Evolutionary conservation across 345 rosid genomes (phyloP).

Genomic region (Eutrema heterophyllum): DNA sequence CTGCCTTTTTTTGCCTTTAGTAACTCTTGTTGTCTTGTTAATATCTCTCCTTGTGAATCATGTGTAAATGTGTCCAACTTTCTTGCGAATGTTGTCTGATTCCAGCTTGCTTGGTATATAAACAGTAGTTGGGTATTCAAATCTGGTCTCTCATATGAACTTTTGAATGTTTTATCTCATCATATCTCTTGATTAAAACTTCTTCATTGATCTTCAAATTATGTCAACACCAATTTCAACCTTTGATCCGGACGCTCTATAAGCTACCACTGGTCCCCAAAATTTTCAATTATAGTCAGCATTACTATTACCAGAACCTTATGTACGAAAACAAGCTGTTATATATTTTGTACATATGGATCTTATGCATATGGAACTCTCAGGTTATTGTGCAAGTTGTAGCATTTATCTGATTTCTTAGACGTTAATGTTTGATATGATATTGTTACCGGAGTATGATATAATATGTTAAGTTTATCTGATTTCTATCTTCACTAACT

Average conservation of each 20-base stretch:
- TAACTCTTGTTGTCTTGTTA: neutral
- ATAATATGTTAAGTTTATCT: neutral
- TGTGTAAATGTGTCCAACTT: neutral
- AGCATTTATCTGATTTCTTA: neutral
- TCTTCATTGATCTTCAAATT: neutral
- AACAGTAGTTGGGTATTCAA: neutral
- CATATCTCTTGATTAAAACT: neutral
- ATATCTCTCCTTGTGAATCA: neutral
- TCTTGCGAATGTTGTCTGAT: neutral
- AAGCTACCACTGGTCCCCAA: neutral
- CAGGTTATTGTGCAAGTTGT: neutral
- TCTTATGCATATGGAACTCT: neutral
- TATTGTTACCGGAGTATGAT: neutral
- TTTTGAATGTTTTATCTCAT: neutral
- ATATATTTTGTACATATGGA: neutral
- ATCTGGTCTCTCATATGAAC: neutral
- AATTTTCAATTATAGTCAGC: neutral
- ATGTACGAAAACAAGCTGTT: neutral
- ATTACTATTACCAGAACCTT: neutral
- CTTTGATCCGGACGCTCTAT: neutral
- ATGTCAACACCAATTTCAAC: neutral
- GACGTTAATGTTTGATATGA: neutral
- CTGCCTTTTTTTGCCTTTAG: neutral
- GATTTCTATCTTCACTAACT: neutral
- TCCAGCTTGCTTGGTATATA: neutral